Percentiles rank a stretch among this genome's conserved stretches.
Evolutionary conservation across 345 rosid genomes (phyloP).

Genomic region (Eutrema yunnanense): DNA sequence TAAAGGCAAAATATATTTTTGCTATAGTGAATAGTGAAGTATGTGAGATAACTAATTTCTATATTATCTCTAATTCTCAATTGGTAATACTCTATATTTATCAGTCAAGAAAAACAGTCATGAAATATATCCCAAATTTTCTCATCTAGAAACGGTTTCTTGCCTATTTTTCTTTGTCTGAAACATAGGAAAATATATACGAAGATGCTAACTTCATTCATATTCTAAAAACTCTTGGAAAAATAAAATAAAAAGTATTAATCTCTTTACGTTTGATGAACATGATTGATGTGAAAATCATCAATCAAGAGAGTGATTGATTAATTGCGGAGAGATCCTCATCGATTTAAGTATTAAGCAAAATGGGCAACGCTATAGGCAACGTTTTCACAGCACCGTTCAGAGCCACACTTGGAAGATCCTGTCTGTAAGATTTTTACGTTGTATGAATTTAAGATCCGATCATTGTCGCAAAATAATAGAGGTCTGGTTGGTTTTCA

Average conservation of each 20-base stretch:
- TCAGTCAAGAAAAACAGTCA: too few relatives aligned
- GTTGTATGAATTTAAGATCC: constrained; percentile 1
- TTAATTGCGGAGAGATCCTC: neutral
- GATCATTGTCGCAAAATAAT: neutral
- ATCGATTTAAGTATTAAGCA: neutral
- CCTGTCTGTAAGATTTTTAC: constrained; percentile 40
- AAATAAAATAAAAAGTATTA: neutral
- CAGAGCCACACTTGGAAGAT: constrained; percentile 47
- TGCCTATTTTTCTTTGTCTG: neutral
- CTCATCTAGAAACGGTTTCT: constrained; percentile 1
- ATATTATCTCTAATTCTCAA: too few relatives aligned
- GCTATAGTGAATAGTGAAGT: too few relatives aligned
- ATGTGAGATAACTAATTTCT: too few relatives aligned
- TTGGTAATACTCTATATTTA: too few relatives aligned
- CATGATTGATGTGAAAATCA: neutral
- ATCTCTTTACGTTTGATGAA: neutral
- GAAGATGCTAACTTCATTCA: neutral
- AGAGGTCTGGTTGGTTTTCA: neutral
- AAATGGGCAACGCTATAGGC: constrained; percentile 50
- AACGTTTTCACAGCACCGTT: constrained; percentile 52
- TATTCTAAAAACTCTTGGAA: neutral
- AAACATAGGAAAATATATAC: neutral
- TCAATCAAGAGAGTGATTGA: neutral
- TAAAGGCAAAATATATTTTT: too few relatives aligned
- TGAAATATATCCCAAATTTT: neutral